phyloP scores from a whole-genome alignment of 164 flowering plant genomes.

The Berberis vulgaris region DNA sequence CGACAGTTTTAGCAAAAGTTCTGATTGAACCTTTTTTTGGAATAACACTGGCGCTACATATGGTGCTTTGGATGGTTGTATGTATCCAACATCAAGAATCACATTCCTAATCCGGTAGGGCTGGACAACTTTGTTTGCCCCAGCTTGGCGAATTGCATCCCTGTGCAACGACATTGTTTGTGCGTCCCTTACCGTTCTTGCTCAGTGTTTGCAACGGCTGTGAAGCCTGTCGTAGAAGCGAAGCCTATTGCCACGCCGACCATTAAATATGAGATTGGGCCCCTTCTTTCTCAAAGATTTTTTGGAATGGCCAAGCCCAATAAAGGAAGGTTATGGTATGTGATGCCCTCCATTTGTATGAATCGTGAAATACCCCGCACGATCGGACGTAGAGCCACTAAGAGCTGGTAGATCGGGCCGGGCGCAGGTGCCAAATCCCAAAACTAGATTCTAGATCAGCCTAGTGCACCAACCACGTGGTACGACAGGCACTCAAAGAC shows the following conservation, averaged over 20 bases:
- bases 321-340: conserved; percentile 2
- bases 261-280: not conserved
- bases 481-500: conserved; percentile 3
- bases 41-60: too few relatives aligned
- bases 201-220: conserved; percentile 2
- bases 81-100: too few relatives aligned
- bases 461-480: conserved; percentile 3
- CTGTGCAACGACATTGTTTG: conserved; percentile 2
- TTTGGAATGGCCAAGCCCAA: not conserved
- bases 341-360: not conserved
- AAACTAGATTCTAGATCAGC: not conserved
- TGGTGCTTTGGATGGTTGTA: too few relatives aligned
- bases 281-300: not conserved
- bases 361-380: conserved; percentile 2
- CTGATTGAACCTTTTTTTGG: too few relatives aligned
- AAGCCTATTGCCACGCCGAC: not conserved
- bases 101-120: conserved; percentile 5
- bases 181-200: conserved; percentile 1
- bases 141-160: conserved; percentile 4
- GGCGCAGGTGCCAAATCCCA: not conserved
- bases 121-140: conserved; percentile 4
- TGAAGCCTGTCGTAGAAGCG: not conserved
- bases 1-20: too few relatives aligned
- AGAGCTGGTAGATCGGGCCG: not conserved
- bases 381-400: not conserved